Percentiles rank a stretch among this genome's conserved stretches.
Conservation (phyloP, 257 asterid species). For the Schizonepeta tenuifolia region DNA sequence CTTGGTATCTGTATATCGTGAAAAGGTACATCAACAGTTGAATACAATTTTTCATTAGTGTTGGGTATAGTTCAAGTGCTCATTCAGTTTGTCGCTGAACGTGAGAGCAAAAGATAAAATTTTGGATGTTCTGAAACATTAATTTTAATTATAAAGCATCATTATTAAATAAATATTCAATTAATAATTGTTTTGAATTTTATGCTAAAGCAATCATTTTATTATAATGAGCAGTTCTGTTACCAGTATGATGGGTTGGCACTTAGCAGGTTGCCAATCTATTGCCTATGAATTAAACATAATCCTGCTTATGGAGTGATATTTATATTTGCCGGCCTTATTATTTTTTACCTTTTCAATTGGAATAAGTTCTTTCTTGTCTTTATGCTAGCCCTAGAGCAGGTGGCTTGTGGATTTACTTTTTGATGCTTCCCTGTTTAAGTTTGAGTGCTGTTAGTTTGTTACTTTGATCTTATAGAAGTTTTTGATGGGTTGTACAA, state of each 20-base stretch:
- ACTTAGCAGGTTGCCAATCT: background rate
- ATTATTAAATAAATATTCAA: conserved; percentile 3
- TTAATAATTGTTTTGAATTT: background rate
- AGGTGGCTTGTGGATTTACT: background rate
- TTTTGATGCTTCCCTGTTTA: conserved; percentile 10
- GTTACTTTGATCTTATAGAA: conserved; percentile 14
- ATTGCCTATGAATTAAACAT: background rate
- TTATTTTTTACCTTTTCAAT: background rate
- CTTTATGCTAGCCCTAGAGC: conserved; percentile 15
- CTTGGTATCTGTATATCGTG: conserved; percentile 86
- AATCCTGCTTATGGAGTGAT: conserved; percentile 2
- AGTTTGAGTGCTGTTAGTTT: background rate
- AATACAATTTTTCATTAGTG: background rate
- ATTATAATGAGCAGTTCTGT: background rate
- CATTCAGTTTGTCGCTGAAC: conserved; percentile 2
- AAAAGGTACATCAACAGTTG: conserved; percentile 62
- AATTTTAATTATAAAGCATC: conserved; percentile 1
- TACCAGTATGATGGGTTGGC: background rate
- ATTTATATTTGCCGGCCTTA: background rate
- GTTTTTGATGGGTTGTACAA: background rate
- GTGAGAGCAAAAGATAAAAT: background rate
- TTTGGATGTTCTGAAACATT: conserved; percentile 11
- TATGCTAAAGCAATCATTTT: conserved; percentile 24
- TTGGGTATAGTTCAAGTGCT: conserved; percentile 8
- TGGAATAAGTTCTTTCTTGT: background rate